These are phyloP conservation scores for Thamnidium elegans DNA, from an alignment of 192 early-diverging fungal genomes.

Conservation along the genomic window DNA sequence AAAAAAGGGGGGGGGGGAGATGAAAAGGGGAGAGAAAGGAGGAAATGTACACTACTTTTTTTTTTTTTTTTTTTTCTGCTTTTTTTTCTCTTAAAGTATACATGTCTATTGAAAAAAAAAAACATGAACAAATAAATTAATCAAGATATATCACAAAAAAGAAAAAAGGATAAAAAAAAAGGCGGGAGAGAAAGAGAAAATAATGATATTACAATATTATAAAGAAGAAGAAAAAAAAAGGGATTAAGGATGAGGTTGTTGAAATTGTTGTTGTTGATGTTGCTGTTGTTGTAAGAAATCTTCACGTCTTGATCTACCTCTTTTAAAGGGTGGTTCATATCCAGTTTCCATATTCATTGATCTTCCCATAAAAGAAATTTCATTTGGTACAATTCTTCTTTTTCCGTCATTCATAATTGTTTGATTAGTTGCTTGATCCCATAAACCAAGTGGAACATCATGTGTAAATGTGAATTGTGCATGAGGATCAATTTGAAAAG, in stretches of 20 bases:
- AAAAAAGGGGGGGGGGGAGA: background rate
- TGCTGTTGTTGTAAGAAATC: background rate
- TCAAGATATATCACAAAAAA: background rate
- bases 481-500: conserved; percentile 36
- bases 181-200: background rate
- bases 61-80: background rate
- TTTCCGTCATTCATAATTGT: conserved; percentile 5
- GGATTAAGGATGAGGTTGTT: too few species aligned
- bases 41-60: background rate
- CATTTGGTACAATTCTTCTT: conserved; percentile 19
- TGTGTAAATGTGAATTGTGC: conserved; percentile 38
- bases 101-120: background rate
- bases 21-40: background rate
- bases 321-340: conserved; percentile 34
- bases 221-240: background rate
- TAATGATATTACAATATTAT: conserved; percentile 15
- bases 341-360: conserved; percentile 23
- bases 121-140: background rate
- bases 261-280: background rate
- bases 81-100: background rate
- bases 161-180: conserved; percentile 1
- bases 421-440: conserved; percentile 3
- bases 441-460: conserved; percentile 1
- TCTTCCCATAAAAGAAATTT: conserved; percentile 36
- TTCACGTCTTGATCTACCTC: conserved; percentile 25